phyloP scores from a whole-genome alignment of 2,329 filamentous ascomycete species.

The Botrytis galanthina region DNA sequence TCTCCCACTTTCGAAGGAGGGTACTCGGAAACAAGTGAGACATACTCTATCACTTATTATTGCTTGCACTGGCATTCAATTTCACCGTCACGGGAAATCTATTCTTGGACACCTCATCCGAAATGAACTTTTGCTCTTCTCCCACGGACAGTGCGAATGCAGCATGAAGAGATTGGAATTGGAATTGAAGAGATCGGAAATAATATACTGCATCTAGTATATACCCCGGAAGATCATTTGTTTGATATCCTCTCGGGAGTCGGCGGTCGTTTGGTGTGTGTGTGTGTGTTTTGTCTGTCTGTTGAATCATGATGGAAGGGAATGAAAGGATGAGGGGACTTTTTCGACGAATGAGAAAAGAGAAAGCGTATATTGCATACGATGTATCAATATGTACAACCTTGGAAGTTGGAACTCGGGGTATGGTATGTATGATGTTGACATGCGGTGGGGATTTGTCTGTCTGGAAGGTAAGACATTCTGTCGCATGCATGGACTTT shows the following conservation, averaged over 20 bases:
- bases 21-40: background rate
- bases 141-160: background rate
- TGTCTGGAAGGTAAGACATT: conserved; percentile 5
- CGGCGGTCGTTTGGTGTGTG: background rate
- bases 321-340: background rate
- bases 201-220: background rate
- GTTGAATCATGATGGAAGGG: background rate
- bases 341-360: background rate
- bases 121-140: background rate
- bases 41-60: background rate
- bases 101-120: background rate
- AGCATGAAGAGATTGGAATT: background rate
- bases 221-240: background rate
- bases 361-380: background rate
- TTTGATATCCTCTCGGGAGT: background rate
- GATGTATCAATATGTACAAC: too few species aligned
- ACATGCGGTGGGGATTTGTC: background rate
- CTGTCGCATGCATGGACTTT: background rate
- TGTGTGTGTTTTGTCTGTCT: background rate
- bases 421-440: background rate
- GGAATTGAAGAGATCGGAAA: background rate
- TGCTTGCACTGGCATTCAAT: background rate
- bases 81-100: background rate
- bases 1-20: background rate
- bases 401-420: background rate